phyloP scores from a whole-genome alignment of 2,329 filamentous ascomycete genomes.

The Diaporthe sp. region DNA sequence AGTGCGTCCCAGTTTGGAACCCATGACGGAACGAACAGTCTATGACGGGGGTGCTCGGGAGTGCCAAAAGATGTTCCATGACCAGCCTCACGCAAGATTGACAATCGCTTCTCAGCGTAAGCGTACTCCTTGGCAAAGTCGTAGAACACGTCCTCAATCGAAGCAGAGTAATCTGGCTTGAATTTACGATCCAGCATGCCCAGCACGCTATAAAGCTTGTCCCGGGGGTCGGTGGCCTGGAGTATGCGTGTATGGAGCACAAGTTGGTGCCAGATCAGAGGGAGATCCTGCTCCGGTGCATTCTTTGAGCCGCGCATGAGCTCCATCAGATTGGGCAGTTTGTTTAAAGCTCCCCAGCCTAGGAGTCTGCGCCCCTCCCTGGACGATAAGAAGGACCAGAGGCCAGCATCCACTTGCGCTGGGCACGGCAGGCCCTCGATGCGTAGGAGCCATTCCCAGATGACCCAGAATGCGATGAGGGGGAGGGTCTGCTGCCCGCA shows the following conservation, averaged over 20 bases:
- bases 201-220: slow-evolving; percentile 22
- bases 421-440: slow-evolving; percentile 10
- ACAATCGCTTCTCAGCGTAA: slow-evolving; percentile 2
- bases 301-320: neutral
- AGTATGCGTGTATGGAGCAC: slow-evolving; percentile 4
- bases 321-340: neutral
- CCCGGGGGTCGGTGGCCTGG: slow-evolving; percentile 9
- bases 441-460: slow-evolving; percentile 13
- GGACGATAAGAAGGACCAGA: slow-evolving; percentile 1
- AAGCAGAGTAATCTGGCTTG: slow-evolving; percentile 15
- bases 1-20: slow-evolving; percentile 17
- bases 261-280: slow-evolving; percentile 11
- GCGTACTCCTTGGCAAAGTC: neutral
- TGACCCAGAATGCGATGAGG: neutral
- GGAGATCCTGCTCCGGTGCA: neutral
- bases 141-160: neutral
- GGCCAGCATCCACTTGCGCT: neutral
- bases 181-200: slow-evolving; percentile 1
- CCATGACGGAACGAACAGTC: slow-evolving; percentile 18
- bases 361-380: slow-evolving; percentile 8
- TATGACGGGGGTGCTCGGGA: slow-evolving; percentile 10
- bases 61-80: neutral
- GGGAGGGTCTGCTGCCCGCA: slow-evolving; percentile 20
- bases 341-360: slow-evolving; percentile 2
- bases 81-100: slow-evolving; percentile 4